A percentile compares a stretch with the other conserved stretches of the same genome.
Conservation (phyloP, 768 basidiomycete species). For the Rhodosporidiobolus odoratus region DNA sequence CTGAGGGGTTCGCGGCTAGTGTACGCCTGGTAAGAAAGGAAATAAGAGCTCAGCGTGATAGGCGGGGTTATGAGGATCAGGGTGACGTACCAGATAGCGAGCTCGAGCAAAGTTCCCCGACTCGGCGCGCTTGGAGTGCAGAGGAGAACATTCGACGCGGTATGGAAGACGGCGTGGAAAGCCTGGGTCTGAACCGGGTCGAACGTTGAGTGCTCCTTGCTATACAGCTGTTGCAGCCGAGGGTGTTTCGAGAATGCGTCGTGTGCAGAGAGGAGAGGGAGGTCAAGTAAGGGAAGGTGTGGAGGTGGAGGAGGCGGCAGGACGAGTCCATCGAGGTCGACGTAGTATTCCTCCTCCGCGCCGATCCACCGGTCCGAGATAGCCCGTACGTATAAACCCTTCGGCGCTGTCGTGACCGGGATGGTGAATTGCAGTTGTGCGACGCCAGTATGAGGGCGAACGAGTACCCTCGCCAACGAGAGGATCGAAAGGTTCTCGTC, state of each 20-base stretch:
- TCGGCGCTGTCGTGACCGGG: constrained; percentile 61
- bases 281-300: constrained; percentile 47
- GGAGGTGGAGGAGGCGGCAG: constrained; percentile 58
- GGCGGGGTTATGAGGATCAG: neutral
- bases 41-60: neutral
- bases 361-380: constrained; percentile 92
- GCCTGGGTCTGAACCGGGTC: constrained; percentile 85
- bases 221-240: constrained; percentile 52
- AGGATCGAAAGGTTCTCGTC: constrained; percentile 72
- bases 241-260: constrained; percentile 68
- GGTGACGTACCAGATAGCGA: constrained; percentile 60
- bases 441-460: constrained; percentile 60
- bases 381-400: constrained; percentile 66
- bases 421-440: constrained; percentile 74
- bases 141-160: constrained; percentile 62
- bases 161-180: constrained; percentile 73
- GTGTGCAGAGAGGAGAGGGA: constrained; percentile 59
- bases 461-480: constrained; percentile 66
- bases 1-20: constrained; percentile 24
- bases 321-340: constrained; percentile 62
- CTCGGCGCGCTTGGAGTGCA: constrained; percentile 76
- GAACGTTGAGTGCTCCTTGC: constrained; percentile 55
- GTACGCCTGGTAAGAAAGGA: constrained; percentile 17
- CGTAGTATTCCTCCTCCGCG: constrained; percentile 65
- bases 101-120: constrained; percentile 67